phyloP scores from a whole-genome alignment of 495 filamentous ascomycete species.

The Annulohypoxylon nitens region DNA sequence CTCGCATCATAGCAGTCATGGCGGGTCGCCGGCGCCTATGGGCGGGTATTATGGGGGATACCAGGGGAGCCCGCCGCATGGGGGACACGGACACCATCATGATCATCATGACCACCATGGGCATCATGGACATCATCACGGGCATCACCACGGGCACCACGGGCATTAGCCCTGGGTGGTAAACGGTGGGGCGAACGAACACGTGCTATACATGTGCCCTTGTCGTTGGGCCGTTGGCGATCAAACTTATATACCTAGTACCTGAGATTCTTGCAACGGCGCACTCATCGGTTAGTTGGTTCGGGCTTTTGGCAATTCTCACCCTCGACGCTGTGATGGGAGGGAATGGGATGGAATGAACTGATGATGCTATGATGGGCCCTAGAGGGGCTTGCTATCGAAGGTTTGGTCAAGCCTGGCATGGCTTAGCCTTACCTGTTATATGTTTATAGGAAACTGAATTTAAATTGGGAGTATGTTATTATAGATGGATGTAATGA shows the following conservation, averaged over 20 bases:
- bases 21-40: background rate
- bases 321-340: background rate
- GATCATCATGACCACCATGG: slow-evolving; percentile 33
- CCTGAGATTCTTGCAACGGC: slow-evolving; percentile 11
- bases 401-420: background rate
- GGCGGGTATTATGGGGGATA: slow-evolving; percentile 28
- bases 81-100: slow-evolving; percentile 1
- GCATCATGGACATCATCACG: slow-evolving; percentile 35
- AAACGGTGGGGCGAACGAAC: background rate
- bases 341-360: background rate
- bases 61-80: slow-evolving; percentile 34
- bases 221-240: no score
- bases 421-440: slow-evolving; percentile 2
- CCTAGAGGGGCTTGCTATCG: slow-evolving; percentile 13
- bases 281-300: background rate
- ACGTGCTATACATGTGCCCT: background rate
- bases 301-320: background rate
- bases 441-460: background rate
- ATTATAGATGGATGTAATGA: slow-evolving; percentile 21
- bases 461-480: background rate
- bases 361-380: background rate
- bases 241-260: background rate
- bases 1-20: slow-evolving; percentile 21
- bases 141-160: slow-evolving; percentile 11
- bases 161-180: slow-evolving; percentile 31